Evolutionary conservation across 768 basidiomycete species (phyloP), one percentile per base, ranked within the genome.

Genomic region (Naganishia onofrii): DNA sequence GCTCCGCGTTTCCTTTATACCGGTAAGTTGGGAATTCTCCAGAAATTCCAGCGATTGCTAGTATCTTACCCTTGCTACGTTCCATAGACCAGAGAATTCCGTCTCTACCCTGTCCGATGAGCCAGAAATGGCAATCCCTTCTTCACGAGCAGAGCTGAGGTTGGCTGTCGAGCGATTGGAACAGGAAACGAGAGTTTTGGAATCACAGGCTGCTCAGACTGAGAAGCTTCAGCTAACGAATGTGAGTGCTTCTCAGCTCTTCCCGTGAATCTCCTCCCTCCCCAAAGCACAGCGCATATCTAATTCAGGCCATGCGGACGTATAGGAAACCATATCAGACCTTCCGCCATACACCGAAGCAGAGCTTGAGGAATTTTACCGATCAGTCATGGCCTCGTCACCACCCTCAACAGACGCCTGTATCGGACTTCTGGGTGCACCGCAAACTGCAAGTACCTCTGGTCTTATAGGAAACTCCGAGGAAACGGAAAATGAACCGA

Each of bases 361-460:
- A 17, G 60, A 63, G 3, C 60, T 63, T 2, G 38, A 63, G 26
- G n/a, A 26, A 29, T 63, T 63, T 17, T 63, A 63, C 60, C 38
- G 42, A 31, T 42, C n/a, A 1, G 38, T 63, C 36, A 63, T 44
- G 60, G 21, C 60, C 42, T 63, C 60, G 4, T 3, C 58, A 12
- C 1, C 54, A 1, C 65, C 23, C 19, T 34, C 48, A 7, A 26
- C 13, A 7, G 2, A 51, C 15, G 7, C 48, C 3, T n/a, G 48
- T 13, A 7, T 13, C 3, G 48, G 48, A 23, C 48, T 51, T n/a
- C 48, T 51, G 1, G 12, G n/a, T 23, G 48, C 48, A 51, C 48
- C 48, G 23, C 48, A n/a, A n/a, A 51, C 48, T 12, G 6, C 48
- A 23, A 23, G 21, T 51, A n/a, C 48, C 48, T 42, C 42, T 42